Evolutionary conservation across 2,329 filamentous ascomycete species (phyloP).

Genomic region (Ophiosphaerella narmari): DNA sequence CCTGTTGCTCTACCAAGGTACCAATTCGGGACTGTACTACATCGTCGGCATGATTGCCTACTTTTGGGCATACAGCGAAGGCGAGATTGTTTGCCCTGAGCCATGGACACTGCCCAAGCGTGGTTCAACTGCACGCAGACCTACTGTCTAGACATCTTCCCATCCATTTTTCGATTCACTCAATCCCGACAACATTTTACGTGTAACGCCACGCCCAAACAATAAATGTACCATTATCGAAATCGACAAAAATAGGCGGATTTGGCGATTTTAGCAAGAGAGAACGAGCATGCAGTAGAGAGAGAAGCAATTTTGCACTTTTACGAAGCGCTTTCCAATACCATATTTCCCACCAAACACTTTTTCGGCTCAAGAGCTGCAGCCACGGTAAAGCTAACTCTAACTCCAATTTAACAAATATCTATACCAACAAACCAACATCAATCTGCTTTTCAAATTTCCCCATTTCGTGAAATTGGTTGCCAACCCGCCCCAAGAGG

Average conservation of each 20-base stretch:
- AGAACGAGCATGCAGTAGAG: too few relatives aligned
- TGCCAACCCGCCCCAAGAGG: background rate
- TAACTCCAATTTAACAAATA: background rate
- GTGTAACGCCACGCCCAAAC: background rate
- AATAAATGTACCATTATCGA: too few relatives aligned
- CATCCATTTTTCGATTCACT: background rate
- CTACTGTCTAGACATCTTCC: slow-evolving; percentile 16
- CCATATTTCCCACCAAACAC: too few relatives aligned
- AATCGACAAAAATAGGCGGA: too few relatives aligned
- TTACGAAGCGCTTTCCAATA: too few relatives aligned
- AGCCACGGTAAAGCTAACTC: too few relatives aligned
- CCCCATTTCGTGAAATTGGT: background rate
- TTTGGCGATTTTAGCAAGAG: too few relatives aligned
- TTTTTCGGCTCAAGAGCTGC: too few relatives aligned
- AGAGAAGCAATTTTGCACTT: too few relatives aligned
- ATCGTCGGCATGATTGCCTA: slow-evolving; percentile 83
- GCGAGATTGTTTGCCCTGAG: slow-evolving; percentile 66
- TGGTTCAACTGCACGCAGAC: slow-evolving; percentile 32
- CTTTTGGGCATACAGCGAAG: slow-evolving; percentile 97
- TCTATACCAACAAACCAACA: background rate
- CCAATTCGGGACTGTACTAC: slow-evolving; percentile 92
- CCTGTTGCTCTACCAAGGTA: slow-evolving; percentile 85
- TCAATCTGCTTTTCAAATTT: background rate
- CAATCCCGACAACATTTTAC: background rate
- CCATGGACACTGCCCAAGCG: slow-evolving; percentile 57